Conservation (phyloP, 345 rosid genomes). For the Eucalyptus grandis region DNA sequence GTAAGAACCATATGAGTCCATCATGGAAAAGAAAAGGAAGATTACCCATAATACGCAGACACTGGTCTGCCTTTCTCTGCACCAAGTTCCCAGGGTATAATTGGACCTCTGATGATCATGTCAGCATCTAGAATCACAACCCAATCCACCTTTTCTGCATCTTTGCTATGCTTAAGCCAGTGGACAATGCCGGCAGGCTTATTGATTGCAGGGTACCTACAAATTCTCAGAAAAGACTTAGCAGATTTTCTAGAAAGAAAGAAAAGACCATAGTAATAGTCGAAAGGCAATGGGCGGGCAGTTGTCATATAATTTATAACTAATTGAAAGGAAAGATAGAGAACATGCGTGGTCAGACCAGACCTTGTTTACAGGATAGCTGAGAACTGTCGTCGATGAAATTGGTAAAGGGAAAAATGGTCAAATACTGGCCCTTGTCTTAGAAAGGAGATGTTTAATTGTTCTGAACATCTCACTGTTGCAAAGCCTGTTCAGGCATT, state of each 20-base stretch:
- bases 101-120: constrained; percentile 90
- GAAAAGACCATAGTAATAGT: not conserved
- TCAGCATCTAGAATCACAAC: constrained; percentile 98
- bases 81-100: constrained; percentile 94
- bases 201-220: constrained; percentile 96
- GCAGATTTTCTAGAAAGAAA: not conserved
- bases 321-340: not conserved
- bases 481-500: not conserved
- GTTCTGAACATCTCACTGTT: not conserved
- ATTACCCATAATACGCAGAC: constrained; percentile 91
- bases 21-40: not conserved
- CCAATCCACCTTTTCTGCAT: constrained; percentile 87
- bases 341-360: not conserved
- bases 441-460: not conserved
- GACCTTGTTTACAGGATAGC: not conserved
- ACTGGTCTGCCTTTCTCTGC: constrained; percentile 82
- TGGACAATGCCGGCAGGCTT: constrained; percentile 91
- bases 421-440: not conserved
- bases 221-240: not conserved
- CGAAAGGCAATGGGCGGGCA: not conserved
- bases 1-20: not conserved
- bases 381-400: not conserved
- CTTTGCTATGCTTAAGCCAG: constrained; percentile 93
- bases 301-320: not conserved
- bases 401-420: not conserved